phyloP scores from a whole-genome alignment of 805 yeast genomes.

The Wickerhamomyces bovis region DNA sequence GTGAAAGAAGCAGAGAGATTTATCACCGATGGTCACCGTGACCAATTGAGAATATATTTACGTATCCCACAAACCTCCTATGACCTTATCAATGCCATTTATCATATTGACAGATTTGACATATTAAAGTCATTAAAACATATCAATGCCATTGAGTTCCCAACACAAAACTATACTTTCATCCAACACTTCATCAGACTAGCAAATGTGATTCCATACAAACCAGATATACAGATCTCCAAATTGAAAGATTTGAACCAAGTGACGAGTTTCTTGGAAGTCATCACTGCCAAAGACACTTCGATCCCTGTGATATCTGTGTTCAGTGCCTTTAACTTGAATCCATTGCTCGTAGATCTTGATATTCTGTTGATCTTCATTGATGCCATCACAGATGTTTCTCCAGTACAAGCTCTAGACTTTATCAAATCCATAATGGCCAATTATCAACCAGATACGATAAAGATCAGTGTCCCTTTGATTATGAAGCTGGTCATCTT shows the following conservation, averaged over 20 bases:
- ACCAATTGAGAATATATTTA: conserved; percentile 1
- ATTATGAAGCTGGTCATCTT: conserved; percentile 12
- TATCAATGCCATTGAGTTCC: conserved; percentile 10
- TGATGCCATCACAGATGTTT: conserved; percentile 17
- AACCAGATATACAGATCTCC: conserved; percentile 6
- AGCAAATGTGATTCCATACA: conserved; percentile 21
- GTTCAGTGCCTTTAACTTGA: conserved; percentile 10
- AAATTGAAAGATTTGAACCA: conserved; percentile 5
- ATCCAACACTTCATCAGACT: conserved; percentile 16
- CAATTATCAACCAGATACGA: conserved; percentile 2
- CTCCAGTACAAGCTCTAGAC: conserved; percentile 3
- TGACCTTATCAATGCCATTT: conserved; percentile 19
- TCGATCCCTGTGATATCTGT: conserved; percentile 19
- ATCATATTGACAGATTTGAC: conserved; percentile 22
- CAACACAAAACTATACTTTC: conserved; percentile 7
- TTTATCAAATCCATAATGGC: conserved; percentile 5
- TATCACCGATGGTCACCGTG: conserved; percentile 1
- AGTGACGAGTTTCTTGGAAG: conserved; percentile 8
- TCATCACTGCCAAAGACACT: conserved; percentile 11
- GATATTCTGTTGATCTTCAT: conserved; percentile 19
- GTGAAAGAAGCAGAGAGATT: conserved; percentile 15
- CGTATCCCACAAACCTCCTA: conserved; percentile 3
- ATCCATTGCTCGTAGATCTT: conserved; percentile 10
- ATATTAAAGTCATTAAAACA: conserved; percentile 11
- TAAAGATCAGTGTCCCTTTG: conserved; percentile 6